Percentiles rank a stretch among this genome's conserved stretches.
Evolutionary conservation across 257 asterid genomes (phyloP).

Genomic region (Hygrophila difformis): DNA sequence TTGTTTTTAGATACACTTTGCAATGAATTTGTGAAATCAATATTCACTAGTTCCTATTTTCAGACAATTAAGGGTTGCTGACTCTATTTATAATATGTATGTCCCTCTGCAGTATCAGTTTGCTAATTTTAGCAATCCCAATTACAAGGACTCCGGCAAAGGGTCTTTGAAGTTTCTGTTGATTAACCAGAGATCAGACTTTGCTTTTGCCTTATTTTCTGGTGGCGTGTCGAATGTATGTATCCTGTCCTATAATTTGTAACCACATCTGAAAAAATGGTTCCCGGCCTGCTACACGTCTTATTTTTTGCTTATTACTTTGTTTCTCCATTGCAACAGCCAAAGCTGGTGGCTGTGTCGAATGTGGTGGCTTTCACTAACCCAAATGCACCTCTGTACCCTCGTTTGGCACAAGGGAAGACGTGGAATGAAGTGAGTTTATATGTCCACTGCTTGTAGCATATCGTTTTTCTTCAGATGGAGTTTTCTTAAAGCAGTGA

Average conservation of each 20-base stretch:
- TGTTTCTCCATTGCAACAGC: conserved; percentile 33
- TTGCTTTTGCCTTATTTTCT: conserved; percentile 73
- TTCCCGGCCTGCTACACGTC: neutral
- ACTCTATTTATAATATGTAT: too few species aligned
- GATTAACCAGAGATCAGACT: conserved; percentile 93
- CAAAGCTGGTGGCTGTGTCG: conserved; percentile 74
- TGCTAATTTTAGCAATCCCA: conserved; percentile 60
- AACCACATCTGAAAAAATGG: neutral
- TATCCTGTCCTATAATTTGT: conserved; percentile 1
- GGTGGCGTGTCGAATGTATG: conserved; percentile 74
- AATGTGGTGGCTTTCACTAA: conserved; percentile 53
- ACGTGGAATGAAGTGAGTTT: conserved; percentile 79
- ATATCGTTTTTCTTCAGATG: neutral
- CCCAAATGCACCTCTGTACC: conserved; percentile 91
- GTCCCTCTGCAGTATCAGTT: conserved; percentile 63
- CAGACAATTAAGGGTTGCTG: too few species aligned
- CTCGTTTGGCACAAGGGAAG: conserved; percentile 92
- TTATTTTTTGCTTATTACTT: neutral
- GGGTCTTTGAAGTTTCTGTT: conserved; percentile 74
- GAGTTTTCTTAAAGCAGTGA: neutral
- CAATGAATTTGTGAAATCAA: neutral
- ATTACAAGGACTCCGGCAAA: conserved; percentile 54
- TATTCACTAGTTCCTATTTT: too few species aligned
- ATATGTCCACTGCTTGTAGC: neutral
- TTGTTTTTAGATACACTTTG: conserved; percentile 17